Base-by-base conservation (phyloP, 2,329 filamentous ascomycete genomes). In the Niveomyces coronatus region DNA sequence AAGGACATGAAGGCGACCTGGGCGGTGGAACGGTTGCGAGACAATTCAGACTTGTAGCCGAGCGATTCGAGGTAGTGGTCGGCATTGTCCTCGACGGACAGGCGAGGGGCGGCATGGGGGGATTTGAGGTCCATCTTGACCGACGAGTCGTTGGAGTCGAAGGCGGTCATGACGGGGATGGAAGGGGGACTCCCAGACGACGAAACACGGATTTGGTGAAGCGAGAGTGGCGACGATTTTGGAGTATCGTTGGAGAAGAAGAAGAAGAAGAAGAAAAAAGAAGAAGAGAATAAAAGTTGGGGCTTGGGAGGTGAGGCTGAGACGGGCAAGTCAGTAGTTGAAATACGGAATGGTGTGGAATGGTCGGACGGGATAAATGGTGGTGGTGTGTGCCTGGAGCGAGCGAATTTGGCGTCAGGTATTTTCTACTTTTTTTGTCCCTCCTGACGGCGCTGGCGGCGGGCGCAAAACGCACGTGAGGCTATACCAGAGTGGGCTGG, bases 1-100 rank as follows among this genome's bases (percentile, higher is more conserved):
- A 85, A 85, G 44, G 77, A 81, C 79, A 82, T 83, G 67, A 82
- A 82, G 48, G 77, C 76, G 37, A 82, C 78, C 57, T 82, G 77
- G 46, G 75, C 65, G 2, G 78, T 82, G 31, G 78, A 82, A 39
- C 79, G 70, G 50, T 70, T 80, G 42, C 79, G 74, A 34, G 67
- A 58, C 42, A 83, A 58, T 58, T 83, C 77, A 39, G 76, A 67
- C 56, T 73, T 75, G 64, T 83, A 82, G 43, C 79, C 79, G 49
- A 82, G 65, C 42, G 70, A 71, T 47, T 72, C 71, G 48, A 82
- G 68, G 38, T 79, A 53, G 54, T 79, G 66, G 54, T 82, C 76
- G 49, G 77, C 76, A 41, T 70, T 64, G 45, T 56, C 58, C 39
- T 55, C 46, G 44, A 54, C 55, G 32, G 38, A 48, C 47, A 24